phyloP scores from a whole-genome alignment of 73 alveolate species.

The Stentor coeruleus region DNA sequence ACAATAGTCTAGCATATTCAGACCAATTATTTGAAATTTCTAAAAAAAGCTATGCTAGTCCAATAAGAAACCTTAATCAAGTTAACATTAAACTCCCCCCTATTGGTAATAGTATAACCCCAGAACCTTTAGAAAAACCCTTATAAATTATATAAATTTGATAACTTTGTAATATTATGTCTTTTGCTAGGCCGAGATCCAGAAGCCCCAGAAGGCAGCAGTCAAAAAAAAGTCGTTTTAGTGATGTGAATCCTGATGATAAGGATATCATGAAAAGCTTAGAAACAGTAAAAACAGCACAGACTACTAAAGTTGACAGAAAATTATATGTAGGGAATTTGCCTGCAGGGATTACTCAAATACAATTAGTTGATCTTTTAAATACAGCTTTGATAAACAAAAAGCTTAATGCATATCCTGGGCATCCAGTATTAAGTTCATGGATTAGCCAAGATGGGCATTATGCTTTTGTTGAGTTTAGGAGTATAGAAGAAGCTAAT shows the following conservation, averaged over 20 bases:
- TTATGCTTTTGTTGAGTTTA: conserved; percentile 50
- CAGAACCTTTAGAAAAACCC: too few species aligned
- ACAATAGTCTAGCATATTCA: too few species aligned
- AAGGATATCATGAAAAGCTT: neutral
- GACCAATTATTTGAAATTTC: too few species aligned
- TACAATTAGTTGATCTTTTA: conserved; percentile 34
- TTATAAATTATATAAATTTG: too few species aligned
- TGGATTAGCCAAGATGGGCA: conserved; percentile 56
- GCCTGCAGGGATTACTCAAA: conserved; percentile 37
- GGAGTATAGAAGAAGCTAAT: conserved; percentile 43
- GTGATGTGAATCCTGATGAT: conserved; percentile 17
- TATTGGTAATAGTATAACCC: too few species aligned
- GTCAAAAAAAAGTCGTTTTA: conserved; percentile 12
- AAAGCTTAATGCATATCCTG: conserved; percentile 38
- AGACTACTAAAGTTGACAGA: conserved; percentile 41
- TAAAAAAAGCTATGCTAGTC: too few species aligned
- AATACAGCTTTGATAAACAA: conserved; percentile 36
- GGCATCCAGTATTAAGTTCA: conserved; percentile 41
- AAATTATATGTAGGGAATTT: conserved; percentile 48
- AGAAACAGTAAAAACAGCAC: conserved; percentile 22
- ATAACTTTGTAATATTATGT: neutral
- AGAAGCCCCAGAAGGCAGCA: conserved; percentile 18
- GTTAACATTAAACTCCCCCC: too few species aligned
- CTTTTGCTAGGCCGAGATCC: neutral
- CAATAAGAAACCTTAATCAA: too few species aligned